These are phyloP conservation scores for Naganishia friedmannii DNA, from an alignment of 768 basidiomycete genomes.

Conservation along the genomic window DNA sequence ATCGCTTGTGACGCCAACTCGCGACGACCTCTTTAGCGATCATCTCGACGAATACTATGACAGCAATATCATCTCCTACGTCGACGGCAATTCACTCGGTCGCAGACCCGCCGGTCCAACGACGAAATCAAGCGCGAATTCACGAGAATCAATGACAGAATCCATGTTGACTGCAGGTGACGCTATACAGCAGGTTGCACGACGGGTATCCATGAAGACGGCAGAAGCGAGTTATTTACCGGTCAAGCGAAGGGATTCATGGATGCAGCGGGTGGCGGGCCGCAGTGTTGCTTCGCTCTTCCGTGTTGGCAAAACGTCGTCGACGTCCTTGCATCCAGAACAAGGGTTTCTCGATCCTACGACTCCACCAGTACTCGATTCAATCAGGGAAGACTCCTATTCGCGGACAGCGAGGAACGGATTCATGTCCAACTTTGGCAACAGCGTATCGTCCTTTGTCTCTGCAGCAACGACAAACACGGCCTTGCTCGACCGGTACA, in stretches of 20 bases:
- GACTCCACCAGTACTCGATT: conserved; percentile 57
- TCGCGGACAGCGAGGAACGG: neutral
- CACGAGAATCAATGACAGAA: conserved; percentile 19
- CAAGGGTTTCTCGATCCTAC: conserved; percentile 69
- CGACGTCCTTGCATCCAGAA: conserved; percentile 34
- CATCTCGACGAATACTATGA: conserved; percentile 22
- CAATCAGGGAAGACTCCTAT: conserved; percentile 3
- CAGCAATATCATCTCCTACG: conserved; percentile 9
- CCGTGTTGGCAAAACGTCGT: conserved; percentile 58
- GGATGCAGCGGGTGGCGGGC: conserved; percentile 44
- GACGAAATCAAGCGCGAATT: conserved; percentile 23
- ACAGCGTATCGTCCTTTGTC: conserved; percentile 55
- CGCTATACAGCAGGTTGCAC: conserved; percentile 17
- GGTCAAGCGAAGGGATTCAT: conserved; percentile 59
- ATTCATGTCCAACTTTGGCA: conserved; percentile 15
- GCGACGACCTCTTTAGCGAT: conserved; percentile 21
- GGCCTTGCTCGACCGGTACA: conserved; percentile 64
- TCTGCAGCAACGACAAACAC: conserved; percentile 67
- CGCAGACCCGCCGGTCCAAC: neutral
- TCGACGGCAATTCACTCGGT: neutral
- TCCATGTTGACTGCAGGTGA: conserved; percentile 3
- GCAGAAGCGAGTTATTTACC: conserved; percentile 59
- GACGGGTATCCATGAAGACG: conserved; percentile 10
- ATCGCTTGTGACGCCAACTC: conserved; percentile 15
- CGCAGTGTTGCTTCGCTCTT: conserved; percentile 55